Evolutionary conservation across 1,284 basidiomycete species (phyloP).

Genomic region (Melampsora americana): DNA sequence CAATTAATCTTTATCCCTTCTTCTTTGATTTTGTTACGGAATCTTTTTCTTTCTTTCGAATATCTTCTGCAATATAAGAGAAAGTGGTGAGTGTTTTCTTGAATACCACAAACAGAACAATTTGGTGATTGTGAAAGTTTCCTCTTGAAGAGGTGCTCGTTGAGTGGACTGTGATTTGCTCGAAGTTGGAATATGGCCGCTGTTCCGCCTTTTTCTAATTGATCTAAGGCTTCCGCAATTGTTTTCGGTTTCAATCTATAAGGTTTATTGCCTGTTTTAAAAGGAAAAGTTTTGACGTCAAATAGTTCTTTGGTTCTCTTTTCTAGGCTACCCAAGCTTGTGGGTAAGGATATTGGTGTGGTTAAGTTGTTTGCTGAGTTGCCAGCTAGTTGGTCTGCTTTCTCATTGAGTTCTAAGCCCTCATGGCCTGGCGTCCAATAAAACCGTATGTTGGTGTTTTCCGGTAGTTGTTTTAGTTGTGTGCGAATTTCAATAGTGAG

Average conservation of each 20-base stretch:
- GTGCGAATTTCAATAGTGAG: background rate
- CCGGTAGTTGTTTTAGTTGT: background rate
- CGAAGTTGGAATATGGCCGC: background rate
- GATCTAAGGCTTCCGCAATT: background rate
- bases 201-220: background rate
- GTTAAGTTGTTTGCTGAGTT: background rate
- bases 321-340: background rate
- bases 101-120: background rate
- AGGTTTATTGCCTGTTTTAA: background rate
- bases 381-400: no score
- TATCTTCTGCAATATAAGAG: no score
- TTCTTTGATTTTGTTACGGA: no score
- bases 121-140: background rate
- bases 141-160: background rate
- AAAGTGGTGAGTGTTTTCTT: no score
- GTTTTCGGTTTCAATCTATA: background rate
- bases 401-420: no score
- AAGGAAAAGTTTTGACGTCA: background rate
- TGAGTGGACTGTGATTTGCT: background rate
- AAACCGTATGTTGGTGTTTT: no score
- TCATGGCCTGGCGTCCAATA: no score
- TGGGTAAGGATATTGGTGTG: slow-evolving; percentile 4
- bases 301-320: background rate
- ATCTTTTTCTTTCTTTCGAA: no score
- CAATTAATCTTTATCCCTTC: no score